phyloP scores from a whole-genome alignment of 2,329 filamentous ascomycete species.

The Fusarium nelsonii region DNA sequence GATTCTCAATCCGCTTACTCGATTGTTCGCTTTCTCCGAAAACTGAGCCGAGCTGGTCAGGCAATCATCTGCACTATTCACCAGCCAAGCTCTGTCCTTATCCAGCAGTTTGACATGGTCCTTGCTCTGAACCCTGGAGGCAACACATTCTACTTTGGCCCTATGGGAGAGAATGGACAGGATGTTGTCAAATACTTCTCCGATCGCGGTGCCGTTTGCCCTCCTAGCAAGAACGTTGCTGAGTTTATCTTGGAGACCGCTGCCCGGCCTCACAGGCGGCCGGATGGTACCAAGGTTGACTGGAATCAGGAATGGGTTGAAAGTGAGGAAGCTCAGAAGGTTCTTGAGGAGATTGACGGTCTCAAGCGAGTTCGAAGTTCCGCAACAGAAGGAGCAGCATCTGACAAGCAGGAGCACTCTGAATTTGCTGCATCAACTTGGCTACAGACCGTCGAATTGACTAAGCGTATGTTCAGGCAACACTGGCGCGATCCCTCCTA shows the following conservation, averaged over 20 bases:
- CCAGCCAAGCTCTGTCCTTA: constrained; percentile 66
- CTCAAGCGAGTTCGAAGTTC: constrained; percentile 39
- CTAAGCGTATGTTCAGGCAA: constrained; percentile 76
- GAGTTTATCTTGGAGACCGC: constrained; percentile 64
- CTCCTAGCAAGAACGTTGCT: constrained; percentile 64
- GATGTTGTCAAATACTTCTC: constrained; percentile 65
- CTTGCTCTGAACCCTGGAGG: constrained; percentile 65
- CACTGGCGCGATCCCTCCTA: constrained; percentile 84
- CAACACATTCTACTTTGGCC: constrained; percentile 65
- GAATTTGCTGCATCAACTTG: constrained; percentile 76
- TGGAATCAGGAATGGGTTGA: constrained; percentile 82
- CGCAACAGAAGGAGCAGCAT: constrained; percentile 24
- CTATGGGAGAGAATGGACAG: constrained; percentile 61
- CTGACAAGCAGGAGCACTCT: constrained; percentile 39
- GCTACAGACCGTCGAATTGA: constrained; percentile 74
- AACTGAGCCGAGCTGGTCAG: constrained; percentile 68
- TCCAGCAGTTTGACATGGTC: constrained; percentile 67
- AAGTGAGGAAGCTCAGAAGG: constrained; percentile 69
- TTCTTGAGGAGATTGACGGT: constrained; percentile 72
- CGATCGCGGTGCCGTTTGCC: constrained; percentile 73
- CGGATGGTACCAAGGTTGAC: constrained; percentile 62
- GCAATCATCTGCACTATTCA: constrained; percentile 71
- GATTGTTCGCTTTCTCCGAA: constrained; percentile 69
- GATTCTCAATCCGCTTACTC: constrained; percentile 69
- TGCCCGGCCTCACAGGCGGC: constrained; percentile 51